A percentile compares a stretch with the other conserved stretches of the same genome.
These are phyloP conservation scores for Rosa rugosa DNA, from an alignment of 306 rosid genomes.

Conservation along the genomic window DNA sequence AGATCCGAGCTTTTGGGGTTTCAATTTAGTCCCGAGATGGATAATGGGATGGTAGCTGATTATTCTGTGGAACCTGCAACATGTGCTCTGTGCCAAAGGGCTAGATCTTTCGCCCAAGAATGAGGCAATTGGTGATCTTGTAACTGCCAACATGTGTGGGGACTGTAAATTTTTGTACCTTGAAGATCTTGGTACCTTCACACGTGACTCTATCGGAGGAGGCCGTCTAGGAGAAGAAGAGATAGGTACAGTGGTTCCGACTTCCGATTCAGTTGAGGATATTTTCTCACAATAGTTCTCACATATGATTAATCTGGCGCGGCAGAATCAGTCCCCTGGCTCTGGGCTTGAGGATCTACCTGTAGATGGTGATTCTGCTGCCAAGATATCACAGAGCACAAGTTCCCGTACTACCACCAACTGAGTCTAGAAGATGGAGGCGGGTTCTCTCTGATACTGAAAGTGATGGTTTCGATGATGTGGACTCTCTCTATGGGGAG, in stretches of 20 bases:
- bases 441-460: conserved; percentile 69
- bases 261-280: conserved; percentile 53
- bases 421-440: conserved; percentile 71
- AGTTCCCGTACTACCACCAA: conserved; percentile 70
- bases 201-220: conserved; percentile 36
- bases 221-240: conserved; percentile 54
- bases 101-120: conserved; percentile 47
- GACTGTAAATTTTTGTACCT: conserved; percentile 86
- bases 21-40: conserved; percentile 39
- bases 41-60: conserved; percentile 23
- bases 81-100: conserved; percentile 67
- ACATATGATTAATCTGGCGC: conserved; percentile 38
- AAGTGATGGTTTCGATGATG: conserved; percentile 74
- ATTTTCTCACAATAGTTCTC: conserved; percentile 50
- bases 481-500: conserved; percentile 61
- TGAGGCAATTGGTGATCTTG: conserved; percentile 46
- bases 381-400: conserved; percentile 44
- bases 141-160: conserved; percentile 52
- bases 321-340: conserved; percentile 47
- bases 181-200: conserved; percentile 60
- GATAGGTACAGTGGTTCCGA: conserved; percentile 51
- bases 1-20: neutral
- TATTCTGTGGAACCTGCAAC: conserved; percentile 34
- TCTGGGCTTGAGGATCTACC: conserved; percentile 51
- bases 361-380: conserved; percentile 45